phyloP scores from a whole-genome alignment of 768 basidiomycete species.

The Pleurotus giganteus region DNA sequence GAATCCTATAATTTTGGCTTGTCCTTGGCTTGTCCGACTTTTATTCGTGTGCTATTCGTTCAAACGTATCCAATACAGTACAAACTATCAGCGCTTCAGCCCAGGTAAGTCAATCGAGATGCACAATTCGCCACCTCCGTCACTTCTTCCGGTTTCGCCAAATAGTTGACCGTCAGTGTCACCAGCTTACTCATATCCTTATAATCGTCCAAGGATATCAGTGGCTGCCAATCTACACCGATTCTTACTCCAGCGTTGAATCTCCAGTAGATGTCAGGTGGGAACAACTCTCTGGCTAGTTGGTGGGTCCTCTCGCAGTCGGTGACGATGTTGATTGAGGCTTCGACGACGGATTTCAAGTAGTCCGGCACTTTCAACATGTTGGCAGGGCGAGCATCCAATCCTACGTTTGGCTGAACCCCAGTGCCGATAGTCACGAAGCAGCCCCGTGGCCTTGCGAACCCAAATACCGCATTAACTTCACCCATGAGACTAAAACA shows the following conservation, averaged over 20 bases:
- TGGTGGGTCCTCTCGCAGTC: background rate
- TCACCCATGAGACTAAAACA: constrained; percentile 24
- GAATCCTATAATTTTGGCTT: too few relatives aligned
- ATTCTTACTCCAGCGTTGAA: background rate
- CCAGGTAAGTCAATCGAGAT: background rate
- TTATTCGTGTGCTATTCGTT: too few relatives aligned
- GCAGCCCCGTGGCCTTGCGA: constrained; percentile 19
- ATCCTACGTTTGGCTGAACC: constrained; percentile 18
- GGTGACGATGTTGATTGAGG: background rate
- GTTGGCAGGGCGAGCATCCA: background rate
- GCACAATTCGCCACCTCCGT: background rate
- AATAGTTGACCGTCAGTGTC: background rate
- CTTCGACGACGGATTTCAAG: background rate
- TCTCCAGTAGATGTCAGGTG: background rate
- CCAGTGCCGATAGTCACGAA: constrained; percentile 25
- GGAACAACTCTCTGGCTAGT: background rate
- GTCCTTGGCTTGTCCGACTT: background rate
- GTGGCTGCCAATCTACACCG: background rate
- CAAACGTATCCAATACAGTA: background rate
- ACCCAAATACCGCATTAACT: constrained; percentile 19
- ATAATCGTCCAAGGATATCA: background rate
- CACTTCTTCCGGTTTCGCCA: background rate
- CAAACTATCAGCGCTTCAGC: background rate
- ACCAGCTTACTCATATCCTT: background rate
- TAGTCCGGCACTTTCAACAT: background rate